Base-by-base conservation (phyloP, 2,329 filamentous ascomycete species). In the Neopestalotiopsis sp. region DNA sequence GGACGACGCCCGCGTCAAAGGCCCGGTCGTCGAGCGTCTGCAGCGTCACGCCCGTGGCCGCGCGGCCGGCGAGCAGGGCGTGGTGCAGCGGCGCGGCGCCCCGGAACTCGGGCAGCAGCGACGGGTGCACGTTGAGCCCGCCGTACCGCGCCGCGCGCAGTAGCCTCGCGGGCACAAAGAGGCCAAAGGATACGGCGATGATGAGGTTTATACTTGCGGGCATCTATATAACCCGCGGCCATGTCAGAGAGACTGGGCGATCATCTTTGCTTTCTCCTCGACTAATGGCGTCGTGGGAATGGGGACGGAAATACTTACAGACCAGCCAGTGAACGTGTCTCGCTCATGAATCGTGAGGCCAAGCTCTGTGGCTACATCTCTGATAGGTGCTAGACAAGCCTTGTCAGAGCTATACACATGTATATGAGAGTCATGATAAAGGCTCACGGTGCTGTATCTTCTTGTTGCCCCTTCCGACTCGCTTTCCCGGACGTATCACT, bases 71-170 rank as follows among this genome's bases (percentile, higher is more conserved):
- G 14, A 98, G 84, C 45, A 98, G 85, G n/a, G 93, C 90, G 79
- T 95, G 92, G 71, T 97, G 92, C 14, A 99, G 85, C 0, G 96
- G 96, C 2, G 96, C 94, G 12, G 96, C 89, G 2, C 96, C 96
- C 69, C 92, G 91, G 69, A 97, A 89, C 77, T 96, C 92, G 4
- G 95, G 95, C 14, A 99, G 87, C 34, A 98, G 82, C 0, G 95
- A 98, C 1, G 96, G 96, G 76, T 99, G 96, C 2, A 99, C 87
- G 79, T 99, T 99, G 3, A 99, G 82, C 0, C 96, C 96, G 58
- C 95, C 95, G 81, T 97, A 97, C 74, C 88, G 89, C 30, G 92
- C 89, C 1, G 82, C 82, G 28, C 83, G 83, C 28, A 99, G 84
- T 17, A 98, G 89, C 4, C 94, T 87, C 0, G 87, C 86, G 0